These are phyloP conservation scores for Volvariella surrecta DNA, from an alignment of 1,284 basidiomycete species.

Conservation along the genomic window DNA sequence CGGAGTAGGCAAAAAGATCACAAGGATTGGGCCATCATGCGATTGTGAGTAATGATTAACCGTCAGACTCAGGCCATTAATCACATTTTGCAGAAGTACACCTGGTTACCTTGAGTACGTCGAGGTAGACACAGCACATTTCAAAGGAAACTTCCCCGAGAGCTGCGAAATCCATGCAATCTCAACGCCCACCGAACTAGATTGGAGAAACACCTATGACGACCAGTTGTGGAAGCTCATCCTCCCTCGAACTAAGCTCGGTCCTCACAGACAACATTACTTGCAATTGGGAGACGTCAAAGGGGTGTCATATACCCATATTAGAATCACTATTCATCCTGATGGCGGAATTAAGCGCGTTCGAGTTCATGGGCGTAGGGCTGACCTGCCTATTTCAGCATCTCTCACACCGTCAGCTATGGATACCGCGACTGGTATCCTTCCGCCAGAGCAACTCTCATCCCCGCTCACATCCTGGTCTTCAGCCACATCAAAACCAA, in stretches of 20 bases:
- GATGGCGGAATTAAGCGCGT: constrained; percentile 96
- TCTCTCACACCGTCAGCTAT: background rate
- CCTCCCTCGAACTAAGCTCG: constrained; percentile 72
- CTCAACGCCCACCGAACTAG: constrained; percentile 33
- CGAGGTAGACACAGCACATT: constrained; percentile 93
- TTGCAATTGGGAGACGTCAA: constrained; percentile 70
- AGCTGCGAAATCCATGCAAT: constrained; percentile 79
- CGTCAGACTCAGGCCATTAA: constrained; percentile 3
- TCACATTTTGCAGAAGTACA: constrained; percentile 39
- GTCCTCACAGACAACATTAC: constrained; percentile 86
- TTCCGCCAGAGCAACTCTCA: background rate
- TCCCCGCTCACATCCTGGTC: background rate
- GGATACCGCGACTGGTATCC: background rate
- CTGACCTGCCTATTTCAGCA: constrained; percentile 9
- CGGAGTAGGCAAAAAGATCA: constrained; percentile 75
- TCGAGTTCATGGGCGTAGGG: constrained; percentile 68
- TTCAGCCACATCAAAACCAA: constrained; percentile 6
- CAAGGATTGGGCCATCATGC: constrained; percentile 88
- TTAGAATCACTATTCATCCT: constrained; percentile 85
- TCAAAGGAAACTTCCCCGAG: constrained; percentile 95
- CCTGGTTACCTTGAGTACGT: constrained; percentile 68
- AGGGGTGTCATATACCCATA: constrained; percentile 66
- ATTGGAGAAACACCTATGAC: constrained; percentile 29
- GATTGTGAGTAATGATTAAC: constrained; percentile 51
- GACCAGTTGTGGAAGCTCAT: constrained; percentile 67